Percentiles rank a stretch among this genome's conserved stretches.
These are phyloP conservation scores for Dactylellina sp. DNA, from an alignment of 2,329 filamentous ascomycete genomes.

Conservation along the genomic window DNA sequence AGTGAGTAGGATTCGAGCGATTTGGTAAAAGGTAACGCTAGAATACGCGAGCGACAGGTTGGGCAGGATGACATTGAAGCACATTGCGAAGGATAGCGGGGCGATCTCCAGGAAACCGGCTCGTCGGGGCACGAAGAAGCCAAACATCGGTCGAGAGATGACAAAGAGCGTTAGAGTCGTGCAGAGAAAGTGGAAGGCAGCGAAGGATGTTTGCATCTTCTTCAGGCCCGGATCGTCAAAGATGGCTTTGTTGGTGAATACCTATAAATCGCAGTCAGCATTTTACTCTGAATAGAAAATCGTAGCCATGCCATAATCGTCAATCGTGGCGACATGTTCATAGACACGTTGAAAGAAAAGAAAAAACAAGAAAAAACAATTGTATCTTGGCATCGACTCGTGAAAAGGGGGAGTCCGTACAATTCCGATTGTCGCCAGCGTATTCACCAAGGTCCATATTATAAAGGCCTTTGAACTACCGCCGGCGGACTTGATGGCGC, in stretches of 20 bases:
- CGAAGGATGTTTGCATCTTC: constrained; percentile 74
- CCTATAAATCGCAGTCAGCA: constrained; percentile 63
- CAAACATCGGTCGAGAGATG: constrained; percentile 71
- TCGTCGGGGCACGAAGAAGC: constrained; percentile 71
- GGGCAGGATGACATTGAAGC: constrained; percentile 76
- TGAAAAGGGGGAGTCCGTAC: constrained; percentile 64
- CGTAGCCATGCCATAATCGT: no score
- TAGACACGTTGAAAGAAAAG: no score
- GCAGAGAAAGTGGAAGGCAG: constrained; percentile 76
- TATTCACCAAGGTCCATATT: constrained; percentile 73
- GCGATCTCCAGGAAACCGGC: constrained; percentile 71
- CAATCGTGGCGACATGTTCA: no score
- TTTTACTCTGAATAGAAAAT: no score
- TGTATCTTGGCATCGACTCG: background rate
- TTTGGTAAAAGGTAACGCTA: constrained; percentile 77
- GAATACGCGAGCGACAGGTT: constrained; percentile 77
- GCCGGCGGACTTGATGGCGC: constrained; percentile 41
- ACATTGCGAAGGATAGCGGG: constrained; percentile 75
- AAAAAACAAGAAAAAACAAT: no score
- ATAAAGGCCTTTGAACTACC: constrained; percentile 59
- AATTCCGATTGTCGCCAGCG: constrained; percentile 73
- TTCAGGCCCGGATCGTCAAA: constrained; percentile 74
- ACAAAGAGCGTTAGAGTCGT: constrained; percentile 74
- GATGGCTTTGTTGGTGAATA: constrained; percentile 78
- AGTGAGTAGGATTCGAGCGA: constrained; percentile 75